Base-by-base conservation (phyloP, 306 rosid genomes). In the Lithocarpus polystachyus region DNA sequence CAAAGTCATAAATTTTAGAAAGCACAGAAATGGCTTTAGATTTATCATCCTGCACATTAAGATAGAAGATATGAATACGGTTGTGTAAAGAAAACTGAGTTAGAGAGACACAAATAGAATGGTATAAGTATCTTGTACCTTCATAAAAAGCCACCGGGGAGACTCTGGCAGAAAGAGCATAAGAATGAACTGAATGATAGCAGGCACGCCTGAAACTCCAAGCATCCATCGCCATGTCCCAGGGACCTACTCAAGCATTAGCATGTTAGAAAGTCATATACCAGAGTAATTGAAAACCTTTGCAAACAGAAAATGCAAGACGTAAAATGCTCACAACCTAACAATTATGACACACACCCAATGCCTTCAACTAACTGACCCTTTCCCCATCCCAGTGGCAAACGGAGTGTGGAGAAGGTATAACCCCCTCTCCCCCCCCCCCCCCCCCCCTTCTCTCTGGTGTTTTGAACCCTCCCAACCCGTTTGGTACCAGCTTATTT, bases 191-290 rank as follows among this genome's bases (percentile, higher is more conserved):
- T 92, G 98, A 87, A 92, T 60, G 29, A 92, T 15, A 43, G 98
- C 98, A 51, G 98, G 98, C 23, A 94, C 74, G 18, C 87, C 92
- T 4, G 98, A 84, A 85, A 85, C 97, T 52, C 98, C 98, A 7
- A 94, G 89, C 98, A 94, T 92, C 97, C 98, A 92, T 71, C 98
- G 78, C 98, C 98, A 94, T 28, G 98, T 94, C 57, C 98, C 98
- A 1, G 88, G 94, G 75, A 92, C 94, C 94, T 90, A 82, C 68
- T 71, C 71, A 48, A 73, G 69, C 57, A 80, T 56, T 29, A 72
- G 71, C 57, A 51, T 51, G 37, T 72, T 56, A 88, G 61, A 72
- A 60, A 7, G 53, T 52, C 68, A 31, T 29, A 37, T 18, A 24
- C 10, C 69, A 53, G 28, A 3, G 65, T 23, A 59, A 35, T 9